Base-by-base conservation (phyloP, 2,329 filamentous ascomycete species). In the Xylariaceae sp. region DNA sequence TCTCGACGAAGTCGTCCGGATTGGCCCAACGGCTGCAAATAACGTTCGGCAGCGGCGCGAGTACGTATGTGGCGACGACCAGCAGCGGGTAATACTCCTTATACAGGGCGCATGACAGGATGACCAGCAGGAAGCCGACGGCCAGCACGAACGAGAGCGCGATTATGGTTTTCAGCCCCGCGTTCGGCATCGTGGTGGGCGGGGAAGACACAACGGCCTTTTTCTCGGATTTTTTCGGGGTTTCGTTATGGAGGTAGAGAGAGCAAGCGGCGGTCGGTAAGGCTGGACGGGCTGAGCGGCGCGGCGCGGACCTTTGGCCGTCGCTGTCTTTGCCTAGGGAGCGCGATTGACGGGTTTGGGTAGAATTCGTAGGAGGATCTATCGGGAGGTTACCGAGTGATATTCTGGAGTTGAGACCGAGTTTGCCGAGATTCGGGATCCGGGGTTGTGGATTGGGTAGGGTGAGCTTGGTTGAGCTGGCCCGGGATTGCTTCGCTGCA, bases 131-230 rank as follows among this genome's bases (percentile, higher is more conserved):
- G 77, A 99, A 99, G 67, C 94, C 94, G 67, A 99, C 94, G 65
- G 94, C 94, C 63, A 99, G 90, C 71, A 99, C 94, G 76, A 99
- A 99, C 71, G 94, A 97, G 65, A 99, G 88, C 62, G 89, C 90
- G 74, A 99, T 99, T 75, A 99, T 99, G 64, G 94, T 99, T 78
- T 96, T 97, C 69, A 99, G 86, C 71, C 94, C 94, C 66, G 94
- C 91, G 78, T 89, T 83, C 76, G 80, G 72, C 80, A 84, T 83
- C 61, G 67, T 78, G 75, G 68, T 58, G 48, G 30, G 9, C 59
- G 48, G 30, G 9, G 30, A 44, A 29, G 58, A 62, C 32, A 49
- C 45, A 40, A 11, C 29, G 7, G 12, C 6, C 4, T n/a, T 12
- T 32, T 8, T 32, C 8, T 44, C 8, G 30, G 42, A 26, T 44